Conservation (phyloP, 768 basidiomycete species). For the Calocera cornea region DNA sequence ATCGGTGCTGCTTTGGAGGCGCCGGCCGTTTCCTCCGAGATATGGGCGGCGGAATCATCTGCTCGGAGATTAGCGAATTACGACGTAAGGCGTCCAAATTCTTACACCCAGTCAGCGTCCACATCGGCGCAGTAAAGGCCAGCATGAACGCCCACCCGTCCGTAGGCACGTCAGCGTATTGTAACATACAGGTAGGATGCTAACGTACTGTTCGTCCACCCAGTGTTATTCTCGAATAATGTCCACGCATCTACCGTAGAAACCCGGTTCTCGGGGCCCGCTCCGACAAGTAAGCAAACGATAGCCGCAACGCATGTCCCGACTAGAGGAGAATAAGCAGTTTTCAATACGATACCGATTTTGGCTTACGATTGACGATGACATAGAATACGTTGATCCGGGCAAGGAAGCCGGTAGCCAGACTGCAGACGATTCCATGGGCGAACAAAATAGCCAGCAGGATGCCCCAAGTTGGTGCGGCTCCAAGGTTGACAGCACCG, state of each 20-base stretch:
- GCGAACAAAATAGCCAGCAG: constrained; percentile 46
- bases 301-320: constrained; percentile 54
- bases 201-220: constrained; percentile 44
- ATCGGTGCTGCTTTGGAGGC: constrained; percentile 52
- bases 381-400: constrained; percentile 60
- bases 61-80: background rate
- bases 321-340: constrained; percentile 26
- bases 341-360: background rate
- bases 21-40: constrained; percentile 56
- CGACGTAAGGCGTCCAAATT: background rate
- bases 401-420: constrained; percentile 50
- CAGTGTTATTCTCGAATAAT: constrained; percentile 54
- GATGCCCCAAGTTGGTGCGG: constrained; percentile 55
- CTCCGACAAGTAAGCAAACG: constrained; percentile 41
- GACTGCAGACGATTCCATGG: constrained; percentile 60
- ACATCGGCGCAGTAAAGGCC: constrained; percentile 63
- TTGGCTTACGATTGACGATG: constrained; percentile 41
- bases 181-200: background rate
- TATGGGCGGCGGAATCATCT: constrained; percentile 69
- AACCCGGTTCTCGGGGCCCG: constrained; percentile 40
- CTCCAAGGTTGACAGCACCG: constrained; percentile 37
- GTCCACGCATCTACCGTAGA: constrained; percentile 58
- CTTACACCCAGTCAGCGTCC: constrained; percentile 66
- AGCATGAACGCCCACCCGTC: constrained; percentile 63
- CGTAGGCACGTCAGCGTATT: constrained; percentile 19